These are phyloP conservation scores for Zopfia rhizophila DNA, from an alignment of 2,329 filamentous ascomycete genomes.

Conservation along the genomic window DNA sequence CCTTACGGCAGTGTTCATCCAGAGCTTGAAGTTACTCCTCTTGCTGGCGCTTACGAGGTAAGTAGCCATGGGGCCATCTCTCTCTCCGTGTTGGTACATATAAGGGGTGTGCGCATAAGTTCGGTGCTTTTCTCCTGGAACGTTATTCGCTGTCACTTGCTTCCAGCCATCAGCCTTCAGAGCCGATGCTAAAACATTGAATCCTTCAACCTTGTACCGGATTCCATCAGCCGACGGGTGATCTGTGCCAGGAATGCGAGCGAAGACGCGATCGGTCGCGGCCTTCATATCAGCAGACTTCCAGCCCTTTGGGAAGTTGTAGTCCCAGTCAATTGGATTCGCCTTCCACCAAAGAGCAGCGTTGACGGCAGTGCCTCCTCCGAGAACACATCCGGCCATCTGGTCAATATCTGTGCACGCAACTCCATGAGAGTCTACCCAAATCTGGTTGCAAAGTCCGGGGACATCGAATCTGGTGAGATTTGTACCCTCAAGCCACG, in stretches of 20 bases:
- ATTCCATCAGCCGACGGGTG: conserved; percentile 73
- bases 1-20: conserved; percentile 73
- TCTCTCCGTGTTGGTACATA: conserved; percentile 74
- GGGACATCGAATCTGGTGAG: conserved; percentile 78
- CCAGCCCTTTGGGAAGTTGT: conserved; percentile 78
- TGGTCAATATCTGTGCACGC: conserved; percentile 76
- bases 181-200: conserved; percentile 69
- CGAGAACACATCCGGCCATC: conserved; percentile 77
- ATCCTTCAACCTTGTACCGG: conserved; percentile 74
- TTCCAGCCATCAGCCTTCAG: conserved; percentile 71
- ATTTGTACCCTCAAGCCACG: conserved; percentile 70
- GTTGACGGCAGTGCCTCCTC: conserved; percentile 74
- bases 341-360: conserved; percentile 76
- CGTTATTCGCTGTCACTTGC: conserved; percentile 68
- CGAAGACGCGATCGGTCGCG: conserved; percentile 71
- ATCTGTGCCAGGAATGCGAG: conserved; percentile 75
- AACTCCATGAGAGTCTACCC: conserved; percentile 70
- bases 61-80: conserved; percentile 75
- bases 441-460: conserved; percentile 77
- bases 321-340: conserved; percentile 73
- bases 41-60: conserved; percentile 72
- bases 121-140: conserved; percentile 71
- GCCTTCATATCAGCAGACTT: conserved; percentile 69
- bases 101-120: conserved; percentile 72
- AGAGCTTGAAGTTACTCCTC: conserved; percentile 73